Conservation (phyloP, 495 filamentous ascomycete species). For the Geopyxis carbonaria region DNA sequence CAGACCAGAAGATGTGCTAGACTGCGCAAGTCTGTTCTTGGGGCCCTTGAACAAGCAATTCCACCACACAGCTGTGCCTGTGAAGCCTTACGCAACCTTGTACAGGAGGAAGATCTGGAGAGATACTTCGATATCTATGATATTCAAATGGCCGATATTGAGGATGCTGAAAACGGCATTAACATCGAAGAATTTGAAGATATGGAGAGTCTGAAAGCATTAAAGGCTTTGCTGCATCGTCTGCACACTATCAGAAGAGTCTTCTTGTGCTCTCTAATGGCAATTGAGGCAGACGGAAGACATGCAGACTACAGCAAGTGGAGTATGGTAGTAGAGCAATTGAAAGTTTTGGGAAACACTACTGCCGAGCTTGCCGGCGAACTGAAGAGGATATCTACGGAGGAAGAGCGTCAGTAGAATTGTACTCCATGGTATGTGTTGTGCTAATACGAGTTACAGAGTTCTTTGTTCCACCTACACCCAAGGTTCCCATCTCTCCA, state of each 20-base stretch:
- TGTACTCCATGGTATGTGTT: background rate
- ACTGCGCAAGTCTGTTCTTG: constrained; percentile 55
- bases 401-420: constrained; percentile 60
- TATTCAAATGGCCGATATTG: constrained; percentile 59
- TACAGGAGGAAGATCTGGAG: constrained; percentile 61
- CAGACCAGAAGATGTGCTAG: constrained; percentile 63
- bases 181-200: constrained; percentile 52
- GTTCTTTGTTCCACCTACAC: constrained; percentile 41
- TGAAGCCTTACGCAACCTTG: constrained; percentile 47
- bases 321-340: constrained; percentile 58
- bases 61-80: constrained; percentile 51
- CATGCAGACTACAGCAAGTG: constrained; percentile 65
- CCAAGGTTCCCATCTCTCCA: constrained; percentile 53
- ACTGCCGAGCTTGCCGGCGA: constrained; percentile 35
- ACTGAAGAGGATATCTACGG: constrained; percentile 51
- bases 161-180: constrained; percentile 45
- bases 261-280: constrained; percentile 69
- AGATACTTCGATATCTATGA: constrained; percentile 90
- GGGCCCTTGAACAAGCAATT: constrained; percentile 50
- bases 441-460: constrained; percentile 27
- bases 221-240: constrained; percentile 63
- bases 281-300: constrained; percentile 70
- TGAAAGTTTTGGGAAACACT: constrained; percentile 46
- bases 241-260: constrained; percentile 66
- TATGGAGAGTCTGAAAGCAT: constrained; percentile 55